Evolutionary conservation across 805 yeast genomes (phyloP).

Genomic region (Saitoella complicata): DNA sequence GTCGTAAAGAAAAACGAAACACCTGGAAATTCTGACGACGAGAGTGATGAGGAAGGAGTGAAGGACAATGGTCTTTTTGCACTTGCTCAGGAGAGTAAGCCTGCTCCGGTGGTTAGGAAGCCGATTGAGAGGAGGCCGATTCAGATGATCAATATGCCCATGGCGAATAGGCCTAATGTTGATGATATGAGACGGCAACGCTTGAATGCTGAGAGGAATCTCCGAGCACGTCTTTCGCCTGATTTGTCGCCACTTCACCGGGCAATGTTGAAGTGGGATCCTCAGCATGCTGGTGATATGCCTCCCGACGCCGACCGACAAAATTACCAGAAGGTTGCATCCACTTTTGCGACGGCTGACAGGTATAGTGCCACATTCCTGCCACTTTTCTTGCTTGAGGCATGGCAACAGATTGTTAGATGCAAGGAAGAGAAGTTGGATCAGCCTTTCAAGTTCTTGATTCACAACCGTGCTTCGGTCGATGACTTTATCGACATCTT

Average conservation of each 20-base stretch:
- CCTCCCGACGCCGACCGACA: slow-evolving; percentile 36
- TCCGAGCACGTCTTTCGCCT: slow-evolving; percentile 66
- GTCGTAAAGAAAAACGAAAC: slow-evolving; percentile 13
- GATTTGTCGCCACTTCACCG: slow-evolving; percentile 61
- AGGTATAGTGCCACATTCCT: slow-evolving; percentile 57
- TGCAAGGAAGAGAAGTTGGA: slow-evolving; percentile 46
- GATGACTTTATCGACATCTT: slow-evolving; percentile 81
- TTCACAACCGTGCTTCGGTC: slow-evolving; percentile 69
- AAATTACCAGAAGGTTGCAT: slow-evolving; percentile 33
- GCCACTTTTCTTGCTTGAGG: slow-evolving; percentile 72
- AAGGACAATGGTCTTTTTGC: slow-evolving; percentile 25
- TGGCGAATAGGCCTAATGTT: slow-evolving; percentile 1
- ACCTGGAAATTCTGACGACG: slow-evolving; percentile 16
- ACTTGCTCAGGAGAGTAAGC: slow-evolving; percentile 20
- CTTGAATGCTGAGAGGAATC: slow-evolving; percentile 46
- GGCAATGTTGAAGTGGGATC: slow-evolving; percentile 63
- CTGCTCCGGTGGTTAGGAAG: slow-evolving; percentile 4
- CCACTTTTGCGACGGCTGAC: slow-evolving; percentile 37
- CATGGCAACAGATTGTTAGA: slow-evolving; percentile 80
- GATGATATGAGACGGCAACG: slow-evolving; percentile 1
- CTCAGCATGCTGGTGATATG: slow-evolving; percentile 34
- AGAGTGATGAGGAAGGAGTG: slow-evolving; percentile 27
- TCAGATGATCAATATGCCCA: slow-evolving; percentile 9
- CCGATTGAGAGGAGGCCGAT: slow-evolving; percentile 6
- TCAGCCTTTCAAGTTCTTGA: slow-evolving; percentile 44